Evolutionary conservation across 2,329 filamentous ascomycete species (phyloP), one percentile per base, ranked within the genome.

Genomic region (Clarireedia monteithiana): DNA sequence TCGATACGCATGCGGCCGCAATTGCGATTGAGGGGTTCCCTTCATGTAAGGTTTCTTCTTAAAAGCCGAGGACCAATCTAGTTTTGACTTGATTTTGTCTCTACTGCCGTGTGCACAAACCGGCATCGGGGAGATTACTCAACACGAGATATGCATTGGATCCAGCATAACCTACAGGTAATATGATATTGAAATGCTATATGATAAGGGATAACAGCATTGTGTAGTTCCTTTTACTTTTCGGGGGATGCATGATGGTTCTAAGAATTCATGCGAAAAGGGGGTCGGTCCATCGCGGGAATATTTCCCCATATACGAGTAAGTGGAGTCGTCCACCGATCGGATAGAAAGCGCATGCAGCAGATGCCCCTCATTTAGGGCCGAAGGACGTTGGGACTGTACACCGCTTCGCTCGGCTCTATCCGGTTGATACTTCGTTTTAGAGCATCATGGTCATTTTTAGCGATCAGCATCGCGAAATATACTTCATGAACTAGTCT

Each of bases 301-400:
- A 48, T 54, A 23, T 49, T 54, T 54, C 51, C 34, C 34, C 34
- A 48, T 54, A 45, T n/a, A 42, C 15, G 7, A n/a, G 39, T 34
- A 34, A 34, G 39, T 48, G 44, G 44, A 54, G 44, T n/a, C 20
- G 5, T 40, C 44, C 50, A 39, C 30, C 38, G 12, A 46, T 23
- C 17, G 23, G 50, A 10, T 47, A 9, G 15, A 14, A 38, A 48
- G 9, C 30, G 30, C 30, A 34, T 42, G 7, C 15, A 42, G 39
- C 17, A 42, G 15, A n/a, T 15, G 48, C 30, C 48, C 53, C 39
- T 52, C 48, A 53, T 51, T 53, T 49, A 49, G 52, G 52, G 34
- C 51, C 51, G 44, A 20, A 39, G 42, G 40, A 36, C 38, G n/a
- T 23, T 14, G 14, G 23, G n/a, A 24, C 38, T 39, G 24, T 44